Evolutionary conservation across 768 basidiomycete genomes (phyloP).

Genomic region (Tylopilus vinaceipallidus): DNA sequence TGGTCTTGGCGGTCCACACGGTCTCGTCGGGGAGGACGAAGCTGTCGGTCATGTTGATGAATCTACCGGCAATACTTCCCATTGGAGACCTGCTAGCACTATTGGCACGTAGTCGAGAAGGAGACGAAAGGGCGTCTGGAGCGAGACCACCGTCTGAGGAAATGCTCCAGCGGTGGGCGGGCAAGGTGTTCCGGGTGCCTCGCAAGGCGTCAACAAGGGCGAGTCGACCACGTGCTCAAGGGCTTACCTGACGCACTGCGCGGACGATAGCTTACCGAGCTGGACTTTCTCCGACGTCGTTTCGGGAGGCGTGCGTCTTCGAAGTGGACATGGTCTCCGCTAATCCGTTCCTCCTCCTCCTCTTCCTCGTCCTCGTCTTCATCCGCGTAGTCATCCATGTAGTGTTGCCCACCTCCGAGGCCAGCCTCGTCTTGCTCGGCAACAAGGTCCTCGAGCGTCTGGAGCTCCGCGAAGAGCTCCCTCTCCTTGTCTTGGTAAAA

Average conservation of each 20-base stretch:
- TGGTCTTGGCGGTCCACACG: no score
- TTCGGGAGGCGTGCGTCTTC: constrained; percentile 28
- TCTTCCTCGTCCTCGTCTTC: constrained; percentile 45
- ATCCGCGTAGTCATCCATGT: constrained; percentile 45
- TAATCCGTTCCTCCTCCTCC: constrained; percentile 34
- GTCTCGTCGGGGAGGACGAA: no score
- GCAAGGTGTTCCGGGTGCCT: constrained; percentile 11
- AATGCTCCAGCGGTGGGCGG: constrained; percentile 37
- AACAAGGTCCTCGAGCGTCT: constrained; percentile 56
- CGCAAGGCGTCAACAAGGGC: background rate
- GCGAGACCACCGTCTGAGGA: constrained; percentile 44
- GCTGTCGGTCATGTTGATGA: no score
- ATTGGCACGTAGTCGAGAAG: background rate
- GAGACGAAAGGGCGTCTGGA: constrained; percentile 26
- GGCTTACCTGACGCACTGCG: constrained; percentile 26
- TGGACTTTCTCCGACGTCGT: constrained; percentile 38
- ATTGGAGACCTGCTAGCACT: no score
- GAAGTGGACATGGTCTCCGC: constrained; percentile 23
- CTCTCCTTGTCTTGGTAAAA: constrained; percentile 82
- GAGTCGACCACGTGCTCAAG: background rate
- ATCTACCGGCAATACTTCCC: no score
- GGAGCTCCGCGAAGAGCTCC: constrained; percentile 63
- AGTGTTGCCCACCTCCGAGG: constrained; percentile 46
- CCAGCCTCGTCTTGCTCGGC: constrained; percentile 60
- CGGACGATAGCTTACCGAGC: constrained; percentile 23